phyloP scores from a whole-genome alignment of 192 early-diverging fungal genomes.

The Oehlia diaphana region DNA sequence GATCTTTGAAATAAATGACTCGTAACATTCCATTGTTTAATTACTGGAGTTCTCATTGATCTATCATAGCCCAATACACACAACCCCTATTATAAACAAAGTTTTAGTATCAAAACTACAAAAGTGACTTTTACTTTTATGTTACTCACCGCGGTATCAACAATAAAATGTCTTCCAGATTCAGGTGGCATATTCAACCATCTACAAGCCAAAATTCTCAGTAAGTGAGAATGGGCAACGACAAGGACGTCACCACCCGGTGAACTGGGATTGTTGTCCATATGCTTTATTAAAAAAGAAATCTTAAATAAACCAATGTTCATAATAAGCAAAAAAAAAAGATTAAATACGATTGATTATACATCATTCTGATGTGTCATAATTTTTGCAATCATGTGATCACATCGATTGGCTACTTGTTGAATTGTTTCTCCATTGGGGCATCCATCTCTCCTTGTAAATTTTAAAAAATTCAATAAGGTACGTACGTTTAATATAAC shows the following conservation, averaged over 20 bases:
- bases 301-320: not conserved
- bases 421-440: slow-evolving; percentile 46
- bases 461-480: not conserved
- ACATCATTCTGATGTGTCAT: slow-evolving; percentile 16
- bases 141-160: slow-evolving; percentile 39
- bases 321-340: not conserved
- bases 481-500: not conserved
- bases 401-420: slow-evolving; percentile 40
- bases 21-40: slow-evolving; percentile 21
- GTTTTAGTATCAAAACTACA: not conserved
- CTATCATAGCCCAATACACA: slow-evolving; percentile 22
- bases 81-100: not conserved
- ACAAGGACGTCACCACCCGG: slow-evolving; percentile 39
- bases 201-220: slow-evolving; percentile 39
- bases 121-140: not conserved
- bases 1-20: slow-evolving; percentile 25
- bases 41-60: slow-evolving; percentile 19
- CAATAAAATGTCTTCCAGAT: slow-evolving; percentile 37
- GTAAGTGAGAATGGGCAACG: slow-evolving; percentile 43
- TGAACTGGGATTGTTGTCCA: not conserved
- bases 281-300: not conserved
- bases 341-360: no score
- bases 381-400: slow-evolving; percentile 40
- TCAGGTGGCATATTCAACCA: slow-evolving; percentile 39
- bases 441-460: slow-evolving; percentile 21